phyloP scores from a whole-genome alignment of 2,329 filamentous ascomycete species.

The Seiridium cupressi region DNA sequence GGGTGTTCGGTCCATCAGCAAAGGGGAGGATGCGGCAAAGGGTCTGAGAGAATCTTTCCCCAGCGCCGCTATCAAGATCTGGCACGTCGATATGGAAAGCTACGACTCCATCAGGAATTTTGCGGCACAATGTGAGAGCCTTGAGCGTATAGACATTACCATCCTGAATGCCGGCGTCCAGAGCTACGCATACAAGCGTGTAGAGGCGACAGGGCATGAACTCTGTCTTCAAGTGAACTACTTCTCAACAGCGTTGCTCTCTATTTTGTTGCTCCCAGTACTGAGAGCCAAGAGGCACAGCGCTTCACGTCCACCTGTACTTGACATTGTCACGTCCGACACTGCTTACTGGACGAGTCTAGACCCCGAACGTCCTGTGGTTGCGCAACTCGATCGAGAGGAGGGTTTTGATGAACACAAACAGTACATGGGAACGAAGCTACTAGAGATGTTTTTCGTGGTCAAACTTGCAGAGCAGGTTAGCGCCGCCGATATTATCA shows the following conservation, averaged over 20 bases:
- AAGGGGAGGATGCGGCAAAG: slow-evolving; percentile 39
- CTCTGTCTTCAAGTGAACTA: slow-evolving; percentile 7
- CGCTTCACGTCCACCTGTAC: slow-evolving; percentile 10
- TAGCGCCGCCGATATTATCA: slow-evolving; percentile 13
- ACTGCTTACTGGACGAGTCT: slow-evolving; percentile 5
- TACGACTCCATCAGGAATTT: slow-evolving; percentile 45
- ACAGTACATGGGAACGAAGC: slow-evolving; percentile 20
- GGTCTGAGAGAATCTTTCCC: slow-evolving; percentile 27
- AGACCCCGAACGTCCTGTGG: slow-evolving; percentile 11
- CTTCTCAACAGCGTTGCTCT: slow-evolving; percentile 6
- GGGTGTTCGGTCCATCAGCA: slow-evolving; percentile 40
- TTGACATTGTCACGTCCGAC: slow-evolving; percentile 17
- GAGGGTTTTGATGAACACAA: slow-evolving; percentile 35
- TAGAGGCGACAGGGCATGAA: slow-evolving; percentile 2
- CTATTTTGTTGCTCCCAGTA: slow-evolving; percentile 2
- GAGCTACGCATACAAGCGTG: neutral
- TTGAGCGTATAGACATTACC: slow-evolving; percentile 39
- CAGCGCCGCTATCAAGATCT: slow-evolving; percentile 42
- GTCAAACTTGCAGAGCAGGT: slow-evolving; percentile 48
- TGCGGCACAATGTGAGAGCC: slow-evolving; percentile 24
- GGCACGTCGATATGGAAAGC: slow-evolving; percentile 45
- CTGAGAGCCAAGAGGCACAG: neutral
- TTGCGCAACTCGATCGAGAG: slow-evolving; percentile 38
- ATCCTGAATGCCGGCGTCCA: slow-evolving; percentile 40
- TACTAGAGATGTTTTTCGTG: slow-evolving; percentile 80